Conservation (phyloP, 345 rosid genomes). For the Gossypium thurberi region DNA sequence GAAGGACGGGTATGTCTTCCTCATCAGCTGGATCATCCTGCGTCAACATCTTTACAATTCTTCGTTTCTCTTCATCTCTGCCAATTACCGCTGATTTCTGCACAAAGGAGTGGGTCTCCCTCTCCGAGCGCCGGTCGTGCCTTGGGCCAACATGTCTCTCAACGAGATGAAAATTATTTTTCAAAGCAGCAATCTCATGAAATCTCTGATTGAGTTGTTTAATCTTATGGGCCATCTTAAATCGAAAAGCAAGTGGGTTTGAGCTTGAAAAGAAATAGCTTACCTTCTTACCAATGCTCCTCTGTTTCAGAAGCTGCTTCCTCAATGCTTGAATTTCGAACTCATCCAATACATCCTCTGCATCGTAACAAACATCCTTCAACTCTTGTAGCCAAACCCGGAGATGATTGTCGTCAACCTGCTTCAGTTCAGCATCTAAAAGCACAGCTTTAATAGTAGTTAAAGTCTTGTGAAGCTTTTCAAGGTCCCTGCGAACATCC, state of each 20-base stretch:
- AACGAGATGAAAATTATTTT: background rate
- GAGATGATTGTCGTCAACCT: background rate
- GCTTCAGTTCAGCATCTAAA: background rate
- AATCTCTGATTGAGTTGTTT: background rate
- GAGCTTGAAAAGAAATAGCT: background rate
- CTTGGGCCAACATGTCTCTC: background rate
- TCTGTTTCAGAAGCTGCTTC: background rate
- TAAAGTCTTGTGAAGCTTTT: background rate
- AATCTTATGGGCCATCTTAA: background rate
- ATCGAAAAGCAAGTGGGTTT: background rate
- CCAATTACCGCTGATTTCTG: background rate
- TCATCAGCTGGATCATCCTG: background rate
- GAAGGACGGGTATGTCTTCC: background rate
- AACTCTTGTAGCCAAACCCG: background rate
- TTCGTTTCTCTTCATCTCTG: background rate
- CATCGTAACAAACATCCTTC: background rate
- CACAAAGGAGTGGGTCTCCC: background rate
- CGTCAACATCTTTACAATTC: background rate
- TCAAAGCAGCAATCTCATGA: background rate
- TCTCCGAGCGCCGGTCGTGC: background rate
- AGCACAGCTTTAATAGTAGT: background rate
- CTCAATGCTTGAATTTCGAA: background rate
- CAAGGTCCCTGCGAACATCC: background rate
- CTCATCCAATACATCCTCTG: constrained; percentile 8
- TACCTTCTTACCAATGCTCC: background rate